A percentile compares a stretch with the other conserved stretches of the same genome.
Evolutionary conservation across 192 early-diverging fungal species (phyloP).

Genomic region (Gaertneriomyces sp.): DNA sequence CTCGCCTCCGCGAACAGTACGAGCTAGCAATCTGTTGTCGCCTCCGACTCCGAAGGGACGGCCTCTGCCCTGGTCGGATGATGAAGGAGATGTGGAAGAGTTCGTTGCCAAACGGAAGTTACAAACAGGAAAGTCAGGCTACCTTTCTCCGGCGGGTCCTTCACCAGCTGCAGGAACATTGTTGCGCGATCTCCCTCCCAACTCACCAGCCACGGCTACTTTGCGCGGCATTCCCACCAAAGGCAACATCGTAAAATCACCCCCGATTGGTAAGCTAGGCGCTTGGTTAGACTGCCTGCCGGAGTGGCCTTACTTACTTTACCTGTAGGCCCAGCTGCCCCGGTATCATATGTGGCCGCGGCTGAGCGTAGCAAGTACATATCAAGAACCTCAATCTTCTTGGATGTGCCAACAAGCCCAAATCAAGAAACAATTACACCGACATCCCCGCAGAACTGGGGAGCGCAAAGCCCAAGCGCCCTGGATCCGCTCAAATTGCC

Average conservation of each 20-base stretch:
- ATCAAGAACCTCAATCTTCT: conserved; percentile 1
- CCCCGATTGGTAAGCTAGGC: conserved; percentile 7
- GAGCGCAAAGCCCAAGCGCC: not conserved
- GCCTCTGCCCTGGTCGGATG: conserved; percentile 36
- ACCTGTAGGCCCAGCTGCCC: conserved; percentile 16
- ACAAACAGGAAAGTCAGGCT: not conserved
- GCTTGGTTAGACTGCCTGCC: not conserved
- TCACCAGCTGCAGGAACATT: conserved; percentile 19
- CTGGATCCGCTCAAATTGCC: conserved; percentile 19
- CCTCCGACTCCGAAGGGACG: conserved; percentile 23
- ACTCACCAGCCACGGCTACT: conserved; percentile 20
- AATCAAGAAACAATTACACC: conserved; percentile 20
- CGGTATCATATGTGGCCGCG: conserved; percentile 25
- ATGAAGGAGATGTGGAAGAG: conserved; percentile 32
- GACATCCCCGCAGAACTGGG: conserved; percentile 20
- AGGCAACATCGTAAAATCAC: conserved; percentile 23
- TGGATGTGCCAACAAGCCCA: conserved; percentile 18
- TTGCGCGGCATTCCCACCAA: conserved; percentile 23
- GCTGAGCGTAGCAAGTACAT: conserved; percentile 20
- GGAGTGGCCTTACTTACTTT: not conserved
- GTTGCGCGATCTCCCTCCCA: conserved; percentile 19
- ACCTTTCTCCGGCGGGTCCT: not conserved
- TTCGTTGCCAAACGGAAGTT: conserved; percentile 10
- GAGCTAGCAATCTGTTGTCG: not conserved
- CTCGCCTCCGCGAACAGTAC: conserved; percentile 17